Evolutionary conservation across 192 early-diverging fungal genomes (phyloP), one percentile per base, ranked within the genome.

Genomic region (Obelidium mucronatum): DNA sequence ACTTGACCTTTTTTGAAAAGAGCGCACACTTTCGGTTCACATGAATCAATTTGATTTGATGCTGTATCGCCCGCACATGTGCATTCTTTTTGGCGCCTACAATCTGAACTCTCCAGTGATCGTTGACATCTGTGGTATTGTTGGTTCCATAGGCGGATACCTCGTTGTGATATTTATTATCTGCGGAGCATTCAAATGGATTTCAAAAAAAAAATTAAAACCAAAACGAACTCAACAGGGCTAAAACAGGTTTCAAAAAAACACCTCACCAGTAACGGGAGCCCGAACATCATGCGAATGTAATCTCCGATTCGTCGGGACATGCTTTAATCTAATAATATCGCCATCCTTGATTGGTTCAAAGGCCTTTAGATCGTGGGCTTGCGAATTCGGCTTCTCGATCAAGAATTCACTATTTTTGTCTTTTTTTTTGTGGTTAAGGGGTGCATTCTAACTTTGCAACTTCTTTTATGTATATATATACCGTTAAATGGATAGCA

Each of bases 31-130:
- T 87, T 11, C 91, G 89, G 39, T 92, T 87, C 54, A 88, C 84
- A 74, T 96, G 93, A n/a, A 93, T 79, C 28, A 98, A 83, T 64
- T 91, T 84, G 75, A 97, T 86, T 66, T 87, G 73, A 33, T 79
- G 51, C n/a, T 77, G 59, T 34, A 87, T 90, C 84, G 75, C 85
- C 8, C 90, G 84, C 28, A 94, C 84, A 39, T 91, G 84, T 72
- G 84, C 64, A 17, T 89, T 86, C 31, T 90, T 78, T 31, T 89
- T 85, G 65, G 83, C 72, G 30, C 88, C 87, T 26, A 89, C 73
- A 60, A 95, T 92, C 75, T 94, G 90, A 11, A 98, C 86, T 34
- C 90, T 86, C 94, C 94, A 98, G 80, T 92, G 86, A 84, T 98
- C 96, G 74, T 97, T 97, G 36, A 90, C 83, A 77, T 98, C 96